Conservation (phyloP, 768 basidiomycete genomes). For the Cystobasidium ongulense region DNA sequence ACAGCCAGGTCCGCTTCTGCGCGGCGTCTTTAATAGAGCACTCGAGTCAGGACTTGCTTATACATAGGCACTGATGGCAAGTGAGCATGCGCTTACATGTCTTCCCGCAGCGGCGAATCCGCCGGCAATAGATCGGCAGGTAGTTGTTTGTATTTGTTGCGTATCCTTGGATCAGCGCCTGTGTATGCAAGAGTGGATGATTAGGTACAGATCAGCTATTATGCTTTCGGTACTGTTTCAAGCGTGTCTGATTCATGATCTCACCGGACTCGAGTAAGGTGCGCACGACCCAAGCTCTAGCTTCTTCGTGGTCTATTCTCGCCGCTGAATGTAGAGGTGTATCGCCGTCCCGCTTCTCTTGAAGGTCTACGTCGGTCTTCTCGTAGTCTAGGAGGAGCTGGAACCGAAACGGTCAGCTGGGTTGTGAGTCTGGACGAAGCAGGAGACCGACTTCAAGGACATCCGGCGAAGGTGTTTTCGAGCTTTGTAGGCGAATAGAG, state of each 20-base stretch:
- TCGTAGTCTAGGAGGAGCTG: constrained; percentile 58
- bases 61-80: no score
- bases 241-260: constrained; percentile 7
- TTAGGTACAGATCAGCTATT: no score
- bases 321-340: constrained; percentile 72
- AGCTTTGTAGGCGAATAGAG: constrained; percentile 44
- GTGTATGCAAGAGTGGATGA: no score
- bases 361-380: constrained; percentile 70
- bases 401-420: constrained; percentile 32
- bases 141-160: constrained; percentile 19
- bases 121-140: constrained; percentile 20
- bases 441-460: constrained; percentile 52
- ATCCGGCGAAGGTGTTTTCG: constrained; percentile 54
- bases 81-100: constrained; percentile 24
- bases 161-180: constrained; percentile 28
- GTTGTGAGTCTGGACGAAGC: constrained; percentile 24
- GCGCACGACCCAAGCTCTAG: constrained; percentile 54
- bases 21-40: background rate
- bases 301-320: constrained; percentile 52
- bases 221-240: no score
- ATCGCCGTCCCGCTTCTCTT: constrained; percentile 60
- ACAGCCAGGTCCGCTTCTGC: constrained; percentile 27
- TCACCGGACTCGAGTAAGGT: constrained; percentile 68
- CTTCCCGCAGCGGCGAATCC: background rate
- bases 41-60: no score